Evolutionary conservation across 1,284 basidiomycete species (phyloP).

Genomic region (Macrocystidia cucumis): DNA sequence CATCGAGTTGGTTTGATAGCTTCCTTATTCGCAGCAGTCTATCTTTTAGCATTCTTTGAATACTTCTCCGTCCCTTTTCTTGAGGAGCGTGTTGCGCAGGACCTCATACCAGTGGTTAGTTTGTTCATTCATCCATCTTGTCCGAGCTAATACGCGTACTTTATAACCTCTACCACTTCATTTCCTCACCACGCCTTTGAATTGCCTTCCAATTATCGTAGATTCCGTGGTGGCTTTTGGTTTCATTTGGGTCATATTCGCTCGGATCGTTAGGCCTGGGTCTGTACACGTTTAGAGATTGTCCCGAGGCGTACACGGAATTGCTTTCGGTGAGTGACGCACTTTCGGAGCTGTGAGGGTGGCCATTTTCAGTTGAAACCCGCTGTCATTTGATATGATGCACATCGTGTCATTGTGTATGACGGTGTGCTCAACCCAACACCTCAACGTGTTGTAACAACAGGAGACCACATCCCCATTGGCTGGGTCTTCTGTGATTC

Average conservation of each 20-base stretch:
- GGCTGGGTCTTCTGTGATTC: too few species aligned
- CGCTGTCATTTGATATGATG: too few species aligned
- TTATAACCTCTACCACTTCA: not conserved
- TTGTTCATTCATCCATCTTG: constrained; percentile 4
- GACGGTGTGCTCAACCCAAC: too few species aligned
- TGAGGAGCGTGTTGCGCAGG: constrained; percentile 30
- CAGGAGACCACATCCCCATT: too few species aligned
- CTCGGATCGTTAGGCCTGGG: constrained; percentile 69
- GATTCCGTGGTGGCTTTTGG: constrained; percentile 75
- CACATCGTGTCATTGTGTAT: too few species aligned
- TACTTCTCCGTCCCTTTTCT: constrained; percentile 50
- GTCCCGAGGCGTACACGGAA: constrained; percentile 70
- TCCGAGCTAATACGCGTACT: constrained; percentile 6
- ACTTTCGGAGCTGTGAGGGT: too few species aligned
- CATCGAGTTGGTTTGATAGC: constrained; percentile 41
- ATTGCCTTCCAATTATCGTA: constrained; percentile 16
- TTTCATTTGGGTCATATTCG: constrained; percentile 69
- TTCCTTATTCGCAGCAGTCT: constrained; percentile 35
- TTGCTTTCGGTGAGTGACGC: constrained; percentile 48
- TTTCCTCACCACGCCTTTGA: constrained; percentile 6
- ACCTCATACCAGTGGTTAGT: constrained; percentile 56
- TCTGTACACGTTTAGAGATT: constrained; percentile 63
- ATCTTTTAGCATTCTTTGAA: constrained; percentile 47
- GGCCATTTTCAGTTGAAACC: too few species aligned
- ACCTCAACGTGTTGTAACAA: too few species aligned